Percentiles rank a stretch among this genome's conserved stretches.
These are phyloP conservation scores for Ceratobasidium theobromae DNA, from an alignment of 1,284 basidiomycete species.

Conservation along the genomic window DNA sequence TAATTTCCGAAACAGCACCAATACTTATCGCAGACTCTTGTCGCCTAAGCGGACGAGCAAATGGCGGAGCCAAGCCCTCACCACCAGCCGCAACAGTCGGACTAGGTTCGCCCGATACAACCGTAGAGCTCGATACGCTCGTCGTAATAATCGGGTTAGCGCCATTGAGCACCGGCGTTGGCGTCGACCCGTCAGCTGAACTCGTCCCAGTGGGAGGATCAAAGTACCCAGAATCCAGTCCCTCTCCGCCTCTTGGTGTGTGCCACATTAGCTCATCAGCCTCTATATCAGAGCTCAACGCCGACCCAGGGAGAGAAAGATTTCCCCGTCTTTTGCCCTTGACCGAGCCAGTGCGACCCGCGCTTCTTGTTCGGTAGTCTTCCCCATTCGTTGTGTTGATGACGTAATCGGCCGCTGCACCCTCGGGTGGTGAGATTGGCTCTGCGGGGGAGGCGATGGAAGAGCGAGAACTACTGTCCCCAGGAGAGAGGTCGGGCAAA, in stretches of 20 bases:
- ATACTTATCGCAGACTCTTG: neutral
- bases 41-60: no score
- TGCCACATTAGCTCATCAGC: conserved; percentile 8
- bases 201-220: neutral
- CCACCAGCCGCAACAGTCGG: neutral
- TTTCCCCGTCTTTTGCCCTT: neutral
- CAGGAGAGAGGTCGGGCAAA: conserved; percentile 20
- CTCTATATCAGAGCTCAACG: neutral
- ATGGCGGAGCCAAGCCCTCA: neutral
- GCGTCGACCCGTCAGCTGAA: neutral
- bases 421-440: conserved; percentile 15
- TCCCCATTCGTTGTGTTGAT: no score
- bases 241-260: neutral
- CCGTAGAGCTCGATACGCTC: no score
- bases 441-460: conserved; percentile 18
- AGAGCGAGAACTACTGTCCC: conserved; percentile 9
- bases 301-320: neutral
- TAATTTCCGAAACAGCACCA: neutral
- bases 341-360: no score
- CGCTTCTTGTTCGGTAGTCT: no score
- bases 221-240: neutral
- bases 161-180: no score
- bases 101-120: neutral
- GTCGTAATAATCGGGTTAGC: no score
- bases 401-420: neutral